Percentiles rank a stretch among this genome's conserved stretches.
These are phyloP conservation scores for Albifimbria verrucaria DNA, from an alignment of 2,329 filamentous ascomycete genomes.

Conservation along the genomic window DNA sequence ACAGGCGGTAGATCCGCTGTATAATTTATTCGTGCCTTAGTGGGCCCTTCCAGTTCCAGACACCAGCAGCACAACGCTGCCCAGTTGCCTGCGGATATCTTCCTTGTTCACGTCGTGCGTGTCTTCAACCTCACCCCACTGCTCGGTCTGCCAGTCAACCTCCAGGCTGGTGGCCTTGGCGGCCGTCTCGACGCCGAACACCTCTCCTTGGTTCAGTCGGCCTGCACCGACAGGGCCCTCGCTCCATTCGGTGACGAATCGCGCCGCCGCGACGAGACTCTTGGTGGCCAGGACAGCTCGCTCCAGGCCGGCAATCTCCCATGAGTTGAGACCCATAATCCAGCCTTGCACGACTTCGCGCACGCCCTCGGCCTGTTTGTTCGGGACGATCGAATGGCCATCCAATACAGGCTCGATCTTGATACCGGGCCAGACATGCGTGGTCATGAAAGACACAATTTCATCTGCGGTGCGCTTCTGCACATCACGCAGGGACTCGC, in stretches of 20 bases:
- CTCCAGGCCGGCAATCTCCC: slow-evolving; percentile 85
- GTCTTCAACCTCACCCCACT: slow-evolving; percentile 97
- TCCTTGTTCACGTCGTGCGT: slow-evolving; percentile 96
- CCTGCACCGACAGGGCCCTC: slow-evolving; percentile 59
- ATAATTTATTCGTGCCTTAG: background rate
- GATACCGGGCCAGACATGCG: slow-evolving; percentile 79
- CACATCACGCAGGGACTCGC: slow-evolving; percentile 63
- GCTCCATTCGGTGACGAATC: slow-evolving; percentile 85
- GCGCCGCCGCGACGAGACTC: slow-evolving; percentile 72
- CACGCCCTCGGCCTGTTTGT: slow-evolving; percentile 70
- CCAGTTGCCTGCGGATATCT: slow-evolving; percentile 82
- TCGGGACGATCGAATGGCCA: slow-evolving; percentile 70
- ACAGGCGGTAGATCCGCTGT: background rate
- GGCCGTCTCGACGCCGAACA: slow-evolving; percentile 81
- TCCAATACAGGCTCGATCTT: slow-evolving; percentile 79
- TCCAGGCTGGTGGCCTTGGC: slow-evolving; percentile 75
- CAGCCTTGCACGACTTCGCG: slow-evolving; percentile 74
- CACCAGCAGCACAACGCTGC: slow-evolving; percentile 80
- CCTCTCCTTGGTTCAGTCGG: slow-evolving; percentile 24
- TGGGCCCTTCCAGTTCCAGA: slow-evolving; percentile 47
- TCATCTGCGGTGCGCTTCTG: slow-evolving; percentile 69
- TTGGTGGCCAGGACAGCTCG: slow-evolving; percentile 81
- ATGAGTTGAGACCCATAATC: slow-evolving; percentile 68
- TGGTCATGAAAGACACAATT: slow-evolving; percentile 68
- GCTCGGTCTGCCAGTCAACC: slow-evolving; percentile 82